Conservation (phyloP, 2,329 filamentous ascomycete genomes). For the Parasarocladium wereldwijsianum region DNA sequence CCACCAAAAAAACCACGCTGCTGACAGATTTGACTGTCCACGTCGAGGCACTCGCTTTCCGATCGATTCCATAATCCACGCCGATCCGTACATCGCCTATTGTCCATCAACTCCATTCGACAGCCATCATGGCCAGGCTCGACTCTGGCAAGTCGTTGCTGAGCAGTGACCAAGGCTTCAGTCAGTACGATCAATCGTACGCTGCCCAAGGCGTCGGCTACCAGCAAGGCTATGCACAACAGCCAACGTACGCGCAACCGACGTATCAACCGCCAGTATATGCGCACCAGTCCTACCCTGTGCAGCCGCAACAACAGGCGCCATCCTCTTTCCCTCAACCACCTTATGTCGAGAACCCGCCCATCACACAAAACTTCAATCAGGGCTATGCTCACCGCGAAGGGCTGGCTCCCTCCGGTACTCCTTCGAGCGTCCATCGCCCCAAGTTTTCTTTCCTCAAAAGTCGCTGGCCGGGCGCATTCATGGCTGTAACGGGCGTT, state of each 20-base stretch:
- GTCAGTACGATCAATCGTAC: slow-evolving; percentile 15
- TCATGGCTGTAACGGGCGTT: slow-evolving; percentile 56
- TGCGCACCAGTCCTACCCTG: slow-evolving; percentile 9
- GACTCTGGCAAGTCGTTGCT: slow-evolving; percentile 26
- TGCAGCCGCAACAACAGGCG: slow-evolving; percentile 6
- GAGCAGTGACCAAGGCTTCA: slow-evolving; percentile 21
- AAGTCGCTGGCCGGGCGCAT: slow-evolving; percentile 77
- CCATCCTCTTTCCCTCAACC: slow-evolving; percentile 13
- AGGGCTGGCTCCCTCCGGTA: slow-evolving; percentile 18
- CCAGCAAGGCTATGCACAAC: slow-evolving; percentile 17
- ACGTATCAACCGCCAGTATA: slow-evolving; percentile 10
- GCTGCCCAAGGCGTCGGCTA: slow-evolving; percentile 13
- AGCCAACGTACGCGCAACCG: not conserved
- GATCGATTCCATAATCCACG: not conserved
- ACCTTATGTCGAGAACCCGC: slow-evolving; percentile 14
- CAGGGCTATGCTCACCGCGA: slow-evolving; percentile 23
- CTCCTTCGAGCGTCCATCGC: slow-evolving; percentile 16
- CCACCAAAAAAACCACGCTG: not conserved
- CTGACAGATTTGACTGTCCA: not conserved
- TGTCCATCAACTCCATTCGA: slow-evolving; percentile 23
- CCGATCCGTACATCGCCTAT: slow-evolving; percentile 1
- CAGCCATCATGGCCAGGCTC: slow-evolving; percentile 22
- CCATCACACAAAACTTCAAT: slow-evolving; percentile 15
- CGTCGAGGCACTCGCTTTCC: too few species aligned
- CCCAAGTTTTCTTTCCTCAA: slow-evolving; percentile 51